phyloP scores from a whole-genome alignment of 768 basidiomycete species.

The Leccinum boreale region DNA sequence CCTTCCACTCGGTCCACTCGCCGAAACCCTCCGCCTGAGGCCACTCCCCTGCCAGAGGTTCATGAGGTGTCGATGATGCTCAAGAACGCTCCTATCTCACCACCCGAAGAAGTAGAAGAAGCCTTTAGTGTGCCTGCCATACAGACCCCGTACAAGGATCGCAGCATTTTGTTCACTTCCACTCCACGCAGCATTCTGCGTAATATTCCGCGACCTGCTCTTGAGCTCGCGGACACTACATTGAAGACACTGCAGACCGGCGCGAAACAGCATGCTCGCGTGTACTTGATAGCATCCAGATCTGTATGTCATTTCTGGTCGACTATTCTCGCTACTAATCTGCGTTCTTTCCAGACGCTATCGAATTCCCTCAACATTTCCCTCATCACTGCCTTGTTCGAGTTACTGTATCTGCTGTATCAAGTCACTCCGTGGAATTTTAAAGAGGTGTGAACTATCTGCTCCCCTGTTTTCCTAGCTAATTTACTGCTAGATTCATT shows the following conservation, averaged over 20 bases:
- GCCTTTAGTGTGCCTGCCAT: not conserved
- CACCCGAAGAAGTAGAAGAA: slow-evolving; percentile 24
- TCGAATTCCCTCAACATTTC: slow-evolving; percentile 67
- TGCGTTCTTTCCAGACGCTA: slow-evolving; percentile 41
- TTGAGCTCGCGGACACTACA: slow-evolving; percentile 21
- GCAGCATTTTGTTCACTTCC: slow-evolving; percentile 15
- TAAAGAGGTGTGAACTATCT: slow-evolving; percentile 34
- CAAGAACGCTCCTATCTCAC: slow-evolving; percentile 42
- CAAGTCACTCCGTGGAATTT: slow-evolving; percentile 52
- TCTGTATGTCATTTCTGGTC: slow-evolving; percentile 18
- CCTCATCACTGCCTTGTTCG: slow-evolving; percentile 49
- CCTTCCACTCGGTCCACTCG: slow-evolving; percentile 20
- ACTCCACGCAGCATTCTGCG: slow-evolving; percentile 29
- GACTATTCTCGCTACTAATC: not conserved
- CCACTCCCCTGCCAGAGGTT: slow-evolving; percentile 48
- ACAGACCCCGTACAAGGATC: slow-evolving; percentile 20
- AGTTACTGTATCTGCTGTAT: slow-evolving; percentile 52
- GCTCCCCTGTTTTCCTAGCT: not conserved
- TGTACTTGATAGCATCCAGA: slow-evolving; percentile 24
- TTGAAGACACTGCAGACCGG: slow-evolving; percentile 19
- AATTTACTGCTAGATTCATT: slow-evolving; percentile 13
- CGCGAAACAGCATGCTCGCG: slow-evolving; percentile 17
- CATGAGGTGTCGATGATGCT: slow-evolving; percentile 52
- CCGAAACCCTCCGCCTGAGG: slow-evolving; percentile 31
- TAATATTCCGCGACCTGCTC: slow-evolving; percentile 17